Percentiles rank a stretch among this genome's conserved stretches.
These are phyloP conservation scores for Halophytophthora batemanensis DNA, from an alignment of 352 stramenopile genomes.

Conservation along the genomic window DNA sequence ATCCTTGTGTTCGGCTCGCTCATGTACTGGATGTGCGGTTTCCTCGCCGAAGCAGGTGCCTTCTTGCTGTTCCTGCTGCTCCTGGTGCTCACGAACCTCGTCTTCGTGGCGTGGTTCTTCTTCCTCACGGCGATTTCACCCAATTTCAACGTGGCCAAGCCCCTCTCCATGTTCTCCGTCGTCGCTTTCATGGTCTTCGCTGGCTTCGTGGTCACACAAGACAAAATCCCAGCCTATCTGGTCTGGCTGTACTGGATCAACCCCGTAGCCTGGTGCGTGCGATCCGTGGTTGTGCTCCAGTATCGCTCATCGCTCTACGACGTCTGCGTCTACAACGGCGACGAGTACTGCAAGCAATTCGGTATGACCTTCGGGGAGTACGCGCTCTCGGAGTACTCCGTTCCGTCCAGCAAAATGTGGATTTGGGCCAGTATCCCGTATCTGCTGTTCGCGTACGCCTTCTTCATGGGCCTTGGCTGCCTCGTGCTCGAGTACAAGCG, in stretches of 20 bases:
- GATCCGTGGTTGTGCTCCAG: conserved; percentile 30
- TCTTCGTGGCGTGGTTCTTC: conserved; percentile 31
- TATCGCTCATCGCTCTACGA: conserved; percentile 29
- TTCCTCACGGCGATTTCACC: conserved; percentile 19
- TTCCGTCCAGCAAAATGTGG: conserved; percentile 29
- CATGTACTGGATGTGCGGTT: conserved; percentile 53
- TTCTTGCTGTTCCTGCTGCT: conserved; percentile 19
- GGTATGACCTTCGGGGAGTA: conserved; percentile 32
- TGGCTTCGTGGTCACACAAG: conserved; percentile 34
- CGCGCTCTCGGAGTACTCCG: conserved; percentile 21
- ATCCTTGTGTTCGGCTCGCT: conserved; percentile 53
- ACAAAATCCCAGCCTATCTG: conserved; percentile 31
- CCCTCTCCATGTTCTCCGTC: conserved; percentile 25
- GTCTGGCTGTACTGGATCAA: conserved; percentile 67
- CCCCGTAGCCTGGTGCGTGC: conserved; percentile 39
- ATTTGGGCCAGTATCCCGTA: conserved; percentile 20
- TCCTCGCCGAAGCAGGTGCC: conserved; percentile 23
- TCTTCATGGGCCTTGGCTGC: conserved; percentile 24
- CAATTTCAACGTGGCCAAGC: conserved; percentile 22
- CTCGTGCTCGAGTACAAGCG: conserved; percentile 26
- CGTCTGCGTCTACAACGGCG: conserved; percentile 21
- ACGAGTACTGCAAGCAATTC: conserved; percentile 25
- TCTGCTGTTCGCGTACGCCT: conserved; percentile 14
- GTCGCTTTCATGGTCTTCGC: conserved; percentile 34
- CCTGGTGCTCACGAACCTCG: conserved; percentile 29